Base-by-base conservation (phyloP, 129 eudicot species). In the Lonicera japonica region DNA sequence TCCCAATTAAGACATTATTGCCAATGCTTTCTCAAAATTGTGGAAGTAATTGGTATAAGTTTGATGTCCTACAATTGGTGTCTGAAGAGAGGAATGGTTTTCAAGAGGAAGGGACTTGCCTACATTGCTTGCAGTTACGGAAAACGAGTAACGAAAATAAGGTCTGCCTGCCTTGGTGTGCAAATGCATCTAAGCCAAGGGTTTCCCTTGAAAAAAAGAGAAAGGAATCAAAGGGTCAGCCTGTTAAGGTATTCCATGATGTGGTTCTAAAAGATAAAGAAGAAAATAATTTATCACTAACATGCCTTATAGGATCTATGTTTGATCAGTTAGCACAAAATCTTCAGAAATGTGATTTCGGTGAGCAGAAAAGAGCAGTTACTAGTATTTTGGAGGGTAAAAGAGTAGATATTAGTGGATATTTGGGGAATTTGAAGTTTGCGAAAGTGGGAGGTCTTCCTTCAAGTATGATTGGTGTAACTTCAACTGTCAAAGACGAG, bases 401-500 rank as follows among this genome's bases (percentile, higher is more conserved):
- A 68, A 76, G 65, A 50, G 82, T 83, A 34, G 90, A 87, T 65
- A 60, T 81, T 18, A 68, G 83, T 77, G 85, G 73, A 9, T 77
- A 86, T 66, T 48, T 86, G 29, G 85, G 85, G 22, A 90, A 83
- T 77, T 75, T 86, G 61, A 81, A 70, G 58, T 90, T 90, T 84
- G 95, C 97, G 0, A 84, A 87, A 48, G 86, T 90, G 29, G 90
- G 94, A 63, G 97, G 97, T 20, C 75, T 80, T 47, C 94, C 95
- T 18, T 57, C 80, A 11, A 73, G 87, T 71, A 78, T 84, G n/a
- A 81, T 83, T 40, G 95, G 65, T 56, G 69, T 77, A 11, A 54
- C 75, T 40, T 73, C 87, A 51, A 65, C 86, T 14, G 79, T 58
- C 34, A 82, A 80, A 21, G 92, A 77, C 45, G 94, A 66, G 23